A percentile compares a stretch with the other conserved stretches of the same genome.
phyloP scores from a whole-genome alignment of 2,329 filamentous ascomycete genomes.

The Clarireedia sp. region DNA sequence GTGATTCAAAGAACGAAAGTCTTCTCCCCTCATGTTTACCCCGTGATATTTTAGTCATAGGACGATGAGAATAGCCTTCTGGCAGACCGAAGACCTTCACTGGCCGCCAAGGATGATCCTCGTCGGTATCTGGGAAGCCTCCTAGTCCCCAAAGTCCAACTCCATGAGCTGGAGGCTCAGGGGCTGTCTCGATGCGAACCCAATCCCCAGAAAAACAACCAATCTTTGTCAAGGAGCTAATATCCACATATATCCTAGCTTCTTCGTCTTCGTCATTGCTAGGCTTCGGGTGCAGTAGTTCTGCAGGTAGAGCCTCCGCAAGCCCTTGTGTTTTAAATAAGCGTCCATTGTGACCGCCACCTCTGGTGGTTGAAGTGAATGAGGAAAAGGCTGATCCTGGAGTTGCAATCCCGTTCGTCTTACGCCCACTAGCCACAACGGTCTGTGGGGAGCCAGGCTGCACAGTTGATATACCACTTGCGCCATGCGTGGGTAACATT shows the following conservation, averaged over 20 bases:
- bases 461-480: constrained; percentile 71
- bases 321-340: constrained; percentile 80
- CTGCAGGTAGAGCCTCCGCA: constrained; percentile 61
- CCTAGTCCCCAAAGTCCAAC: constrained; percentile 61
- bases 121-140: constrained; percentile 55
- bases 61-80: constrained; percentile 58
- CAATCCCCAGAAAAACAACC: constrained; percentile 97
- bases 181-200: constrained; percentile 74
- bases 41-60: constrained; percentile 52
- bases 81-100: constrained; percentile 85
- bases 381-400: constrained; percentile 85
- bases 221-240: constrained; percentile 75
- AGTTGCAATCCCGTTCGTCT: constrained; percentile 67
- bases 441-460: constrained; percentile 77
- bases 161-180: constrained; percentile 63
- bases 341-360: constrained; percentile 63
- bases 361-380: constrained; percentile 76
- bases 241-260: constrained; percentile 82
- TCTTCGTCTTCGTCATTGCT: constrained; percentile 73
- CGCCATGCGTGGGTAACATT: constrained; percentile 65
- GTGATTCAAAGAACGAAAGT: constrained; percentile 59
- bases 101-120: constrained; percentile 63
- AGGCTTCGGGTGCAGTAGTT: constrained; percentile 79
- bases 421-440: constrained; percentile 42
- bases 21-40: constrained; percentile 44